Evolutionary conservation across 495 filamentous ascomycete genomes (phyloP).

Genomic region (Penicillium dipodomyicola): DNA sequence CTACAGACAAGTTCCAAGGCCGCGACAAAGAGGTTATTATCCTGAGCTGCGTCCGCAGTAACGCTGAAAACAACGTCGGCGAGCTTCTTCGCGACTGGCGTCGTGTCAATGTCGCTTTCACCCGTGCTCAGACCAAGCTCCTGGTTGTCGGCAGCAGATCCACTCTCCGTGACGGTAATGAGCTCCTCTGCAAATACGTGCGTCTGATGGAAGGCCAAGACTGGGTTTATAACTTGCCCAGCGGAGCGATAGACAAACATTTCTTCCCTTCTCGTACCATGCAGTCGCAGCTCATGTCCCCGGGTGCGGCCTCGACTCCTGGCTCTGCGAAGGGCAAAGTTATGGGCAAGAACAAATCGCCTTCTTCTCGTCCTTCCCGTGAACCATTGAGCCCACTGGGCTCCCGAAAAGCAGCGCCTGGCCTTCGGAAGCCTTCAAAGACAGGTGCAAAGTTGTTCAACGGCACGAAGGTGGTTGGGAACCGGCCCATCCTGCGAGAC

Average conservation of each 20-base stretch:
- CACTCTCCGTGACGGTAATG: slow-evolving; percentile 69
- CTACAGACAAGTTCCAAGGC: slow-evolving; percentile 93
- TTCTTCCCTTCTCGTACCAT: slow-evolving; percentile 48
- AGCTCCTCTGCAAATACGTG: slow-evolving; percentile 75
- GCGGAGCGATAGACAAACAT: slow-evolving; percentile 64
- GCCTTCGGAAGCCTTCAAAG: slow-evolving; percentile 39
- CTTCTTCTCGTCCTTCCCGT: slow-evolving; percentile 13
- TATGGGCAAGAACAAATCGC: slow-evolving; percentile 9
- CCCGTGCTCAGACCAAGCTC: slow-evolving; percentile 84
- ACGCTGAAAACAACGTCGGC: slow-evolving; percentile 73
- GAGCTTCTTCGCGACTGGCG: slow-evolving; percentile 91
- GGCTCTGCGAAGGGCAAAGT: slow-evolving; percentile 6
- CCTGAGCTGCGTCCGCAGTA: slow-evolving; percentile 81
- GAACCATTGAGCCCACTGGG: slow-evolving; percentile 42
- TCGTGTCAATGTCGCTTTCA: slow-evolving; percentile 92
- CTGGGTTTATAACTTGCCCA: slow-evolving; percentile 74
- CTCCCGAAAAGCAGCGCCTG: slow-evolving; percentile 20
- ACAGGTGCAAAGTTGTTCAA: slow-evolving; percentile 38
- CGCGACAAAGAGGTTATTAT: slow-evolving; percentile 91
- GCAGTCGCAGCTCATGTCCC: slow-evolving; percentile 24
- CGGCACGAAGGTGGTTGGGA: slow-evolving; percentile 37
- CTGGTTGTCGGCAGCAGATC: slow-evolving; percentile 77
- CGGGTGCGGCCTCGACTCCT: slow-evolving; percentile 1
- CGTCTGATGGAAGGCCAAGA: slow-evolving; percentile 64
- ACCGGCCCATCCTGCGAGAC: slow-evolving; percentile 52